These are phyloP conservation scores for Nymphaea colorata DNA, from an alignment of 164 flowering plant species.

Conservation along the genomic window DNA sequence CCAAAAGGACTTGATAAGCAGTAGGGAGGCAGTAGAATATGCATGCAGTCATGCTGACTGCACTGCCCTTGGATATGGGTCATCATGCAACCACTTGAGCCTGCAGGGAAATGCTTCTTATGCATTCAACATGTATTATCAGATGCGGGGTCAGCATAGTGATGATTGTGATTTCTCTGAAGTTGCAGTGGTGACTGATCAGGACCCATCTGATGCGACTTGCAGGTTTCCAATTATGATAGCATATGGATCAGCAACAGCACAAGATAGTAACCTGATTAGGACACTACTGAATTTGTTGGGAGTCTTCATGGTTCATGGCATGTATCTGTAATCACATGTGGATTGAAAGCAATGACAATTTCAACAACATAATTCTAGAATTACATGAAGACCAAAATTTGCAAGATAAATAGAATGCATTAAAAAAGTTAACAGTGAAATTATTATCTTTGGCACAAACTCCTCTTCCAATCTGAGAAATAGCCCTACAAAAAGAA, in stretches of 20 bases:
- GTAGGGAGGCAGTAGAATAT: slow-evolving; percentile 33
- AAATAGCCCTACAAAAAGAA: too few species aligned
- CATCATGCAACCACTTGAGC: slow-evolving; percentile 47
- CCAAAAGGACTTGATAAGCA: slow-evolving; percentile 17
- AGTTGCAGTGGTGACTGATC: slow-evolving; percentile 34
- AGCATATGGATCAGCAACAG: slow-evolving; percentile 14
- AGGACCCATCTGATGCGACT: slow-evolving; percentile 37
- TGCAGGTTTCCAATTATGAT: slow-evolving; percentile 66
- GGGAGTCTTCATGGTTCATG: not conserved
- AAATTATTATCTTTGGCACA: too few species aligned
- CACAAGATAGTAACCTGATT: not conserved
- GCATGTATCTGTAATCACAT: too few species aligned
- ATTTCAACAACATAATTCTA: too few species aligned
- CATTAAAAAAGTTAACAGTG: too few species aligned
- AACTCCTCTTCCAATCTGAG: too few species aligned
- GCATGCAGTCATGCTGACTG: slow-evolving; percentile 74
- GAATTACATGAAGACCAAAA: too few species aligned
- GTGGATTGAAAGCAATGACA: not conserved
- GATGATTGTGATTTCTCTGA: slow-evolving; percentile 57
- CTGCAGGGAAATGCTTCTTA: slow-evolving; percentile 58
- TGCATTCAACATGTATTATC: slow-evolving; percentile 80
- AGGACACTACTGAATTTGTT: not conserved
- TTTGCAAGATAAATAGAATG: too few species aligned
- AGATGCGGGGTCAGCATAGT: slow-evolving; percentile 30
- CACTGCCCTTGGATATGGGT: slow-evolving; percentile 62